These are phyloP conservation scores for Zalerion maritima DNA, from an alignment of 495 filamentous ascomycete genomes.

Conservation along the genomic window DNA sequence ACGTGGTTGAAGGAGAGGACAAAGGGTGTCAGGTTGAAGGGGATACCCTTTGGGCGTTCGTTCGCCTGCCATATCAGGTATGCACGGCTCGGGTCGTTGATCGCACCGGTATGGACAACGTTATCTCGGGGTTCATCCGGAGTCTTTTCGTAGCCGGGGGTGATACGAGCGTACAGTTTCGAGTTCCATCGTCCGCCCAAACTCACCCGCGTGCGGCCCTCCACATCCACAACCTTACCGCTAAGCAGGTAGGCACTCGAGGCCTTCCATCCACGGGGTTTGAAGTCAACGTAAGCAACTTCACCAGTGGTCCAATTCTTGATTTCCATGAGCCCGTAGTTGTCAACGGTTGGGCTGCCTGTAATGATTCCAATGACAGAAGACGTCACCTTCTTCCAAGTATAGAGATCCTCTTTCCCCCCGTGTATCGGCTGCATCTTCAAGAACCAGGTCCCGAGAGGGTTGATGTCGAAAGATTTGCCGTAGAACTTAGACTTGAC, in stretches of 20 bases:
- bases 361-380: conserved; percentile 98
- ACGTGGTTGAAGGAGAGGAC: conserved; percentile 85
- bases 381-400: conserved; percentile 97
- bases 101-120: conserved; percentile 22
- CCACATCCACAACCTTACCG: conserved; percentile 65
- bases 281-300: conserved; percentile 82
- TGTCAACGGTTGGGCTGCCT: conserved; percentile 91
- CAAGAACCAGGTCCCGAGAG: conserved; percentile 93
- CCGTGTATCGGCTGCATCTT: conserved; percentile 65
- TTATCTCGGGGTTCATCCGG: conserved; percentile 39
- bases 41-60: conserved; percentile 63
- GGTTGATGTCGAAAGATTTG: conserved; percentile 93
- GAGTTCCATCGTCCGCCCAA: conserved; percentile 96
- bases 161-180: conserved; percentile 85
- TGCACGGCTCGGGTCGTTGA: conserved; percentile 47
- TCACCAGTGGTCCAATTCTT: conserved; percentile 95
- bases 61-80: conserved; percentile 89
- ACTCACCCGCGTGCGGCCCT: conserved; percentile 65
- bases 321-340: conserved; percentile 94
- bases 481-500: conserved; percentile 97
- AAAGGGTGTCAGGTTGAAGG: conserved; percentile 96
- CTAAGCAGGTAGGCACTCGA: conserved; percentile 74
- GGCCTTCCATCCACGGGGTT: conserved; percentile 87
- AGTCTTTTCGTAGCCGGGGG: conserved; percentile 72
- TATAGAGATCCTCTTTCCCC: conserved; percentile 75